phyloP scores from a whole-genome alignment of 805 yeast genomes.

The Priceomyces melissophilus region DNA sequence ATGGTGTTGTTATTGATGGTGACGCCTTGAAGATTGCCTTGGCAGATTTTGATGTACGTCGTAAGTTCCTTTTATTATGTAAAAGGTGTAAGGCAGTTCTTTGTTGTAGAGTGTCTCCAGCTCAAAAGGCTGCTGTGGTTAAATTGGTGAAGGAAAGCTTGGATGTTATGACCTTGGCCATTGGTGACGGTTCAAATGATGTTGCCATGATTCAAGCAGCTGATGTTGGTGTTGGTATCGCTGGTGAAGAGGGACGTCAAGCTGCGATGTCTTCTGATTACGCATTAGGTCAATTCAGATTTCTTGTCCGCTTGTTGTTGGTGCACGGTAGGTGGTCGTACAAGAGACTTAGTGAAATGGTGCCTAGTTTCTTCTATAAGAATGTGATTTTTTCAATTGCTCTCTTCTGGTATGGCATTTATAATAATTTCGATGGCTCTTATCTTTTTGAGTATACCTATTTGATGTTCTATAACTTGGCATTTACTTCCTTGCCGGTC shows the following conservation, averaged over 20 bases:
- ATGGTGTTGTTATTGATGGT: constrained; percentile 77
- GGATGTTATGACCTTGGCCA: constrained; percentile 80
- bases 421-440: constrained; percentile 72
- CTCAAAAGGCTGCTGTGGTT: constrained; percentile 84
- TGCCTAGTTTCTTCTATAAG: constrained; percentile 77
- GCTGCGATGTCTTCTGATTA: constrained; percentile 88
- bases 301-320: constrained; percentile 57
- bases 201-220: constrained; percentile 91
- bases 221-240: constrained; percentile 84
- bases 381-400: constrained; percentile 74
- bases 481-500: constrained; percentile 78
- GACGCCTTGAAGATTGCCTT: constrained; percentile 58
- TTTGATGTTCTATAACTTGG: constrained; percentile 77
- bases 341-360: constrained; percentile 77
- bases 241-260: constrained; percentile 89
- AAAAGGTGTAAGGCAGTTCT: constrained; percentile 79
- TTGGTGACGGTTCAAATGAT: constrained; percentile 88
- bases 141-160: constrained; percentile 69
- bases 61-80: constrained; percentile 66
- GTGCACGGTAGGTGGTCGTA: constrained; percentile 89
- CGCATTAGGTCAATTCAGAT: constrained; percentile 82
- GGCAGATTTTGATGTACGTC: constrained; percentile 35
- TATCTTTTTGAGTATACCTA: constrained; percentile 76
- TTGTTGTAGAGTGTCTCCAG: constrained; percentile 86
- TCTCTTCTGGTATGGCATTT: constrained; percentile 77